Percentiles rank a stretch among this genome's conserved stretches.
phyloP scores from a whole-genome alignment of 1,284 basidiomycete genomes.

The Tausonia pullulans region DNA sequence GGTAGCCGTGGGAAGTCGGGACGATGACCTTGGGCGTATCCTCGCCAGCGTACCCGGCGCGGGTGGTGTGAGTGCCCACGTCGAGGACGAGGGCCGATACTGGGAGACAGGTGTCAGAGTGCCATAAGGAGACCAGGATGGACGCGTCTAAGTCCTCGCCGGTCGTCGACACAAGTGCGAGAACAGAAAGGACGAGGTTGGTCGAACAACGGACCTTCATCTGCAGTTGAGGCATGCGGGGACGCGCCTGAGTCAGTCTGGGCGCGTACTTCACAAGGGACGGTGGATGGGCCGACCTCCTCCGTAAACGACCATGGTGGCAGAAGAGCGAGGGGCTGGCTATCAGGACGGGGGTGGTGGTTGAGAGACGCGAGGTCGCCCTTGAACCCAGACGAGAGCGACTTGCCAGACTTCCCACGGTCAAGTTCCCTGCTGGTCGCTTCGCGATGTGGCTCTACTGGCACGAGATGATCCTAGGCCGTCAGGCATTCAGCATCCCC shows the following conservation, averaged over 20 bases:
- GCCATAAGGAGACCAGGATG: neutral
- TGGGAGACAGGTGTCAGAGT: slow-evolving; percentile 15
- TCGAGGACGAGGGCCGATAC: slow-evolving; percentile 93
- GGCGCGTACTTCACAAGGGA: neutral
- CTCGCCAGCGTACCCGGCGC: slow-evolving; percentile 94
- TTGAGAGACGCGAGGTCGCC: neutral
- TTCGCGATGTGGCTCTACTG: neutral
- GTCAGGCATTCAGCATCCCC: no score
- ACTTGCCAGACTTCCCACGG: neutral
- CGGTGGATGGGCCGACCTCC: slow-evolving; percentile 43
- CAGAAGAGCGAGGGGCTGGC: neutral
- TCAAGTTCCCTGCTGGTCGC: neutral
- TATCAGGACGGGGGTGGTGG: neutral
- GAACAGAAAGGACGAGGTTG: neutral
- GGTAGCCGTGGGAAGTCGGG: slow-evolving; percentile 79
- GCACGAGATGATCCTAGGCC: no score
- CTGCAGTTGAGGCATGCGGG: neutral
- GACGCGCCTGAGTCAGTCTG: neutral
- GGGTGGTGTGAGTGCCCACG: slow-evolving; percentile 77
- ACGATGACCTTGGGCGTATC: slow-evolving; percentile 88
- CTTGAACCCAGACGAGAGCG: neutral
- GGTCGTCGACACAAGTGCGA: neutral
- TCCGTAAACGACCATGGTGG: slow-evolving; percentile 56
- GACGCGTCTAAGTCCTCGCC: neutral
- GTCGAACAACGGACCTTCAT: slow-evolving; percentile 5